Evolutionary conservation across 371 early-diverging fungal species (phyloP).

Genomic region (Zancudomyces culisetae): DNA sequence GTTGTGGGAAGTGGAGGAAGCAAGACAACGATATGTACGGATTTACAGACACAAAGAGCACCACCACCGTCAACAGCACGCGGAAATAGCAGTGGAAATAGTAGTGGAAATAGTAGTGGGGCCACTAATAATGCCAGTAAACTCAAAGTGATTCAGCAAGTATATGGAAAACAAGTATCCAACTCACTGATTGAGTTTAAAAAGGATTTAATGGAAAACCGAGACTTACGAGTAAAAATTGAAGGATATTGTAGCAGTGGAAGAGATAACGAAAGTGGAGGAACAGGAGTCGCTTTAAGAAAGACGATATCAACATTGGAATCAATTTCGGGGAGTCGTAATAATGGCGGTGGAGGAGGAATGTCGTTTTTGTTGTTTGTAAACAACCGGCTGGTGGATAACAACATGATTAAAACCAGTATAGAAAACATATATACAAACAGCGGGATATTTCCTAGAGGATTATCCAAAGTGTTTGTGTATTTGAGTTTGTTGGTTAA

Average conservation of each 20-base stretch:
- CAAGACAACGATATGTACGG: slow-evolving; percentile 16
- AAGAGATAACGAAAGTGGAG: slow-evolving; percentile 57
- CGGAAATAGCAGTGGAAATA: too few relatives aligned
- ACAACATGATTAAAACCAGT: slow-evolving; percentile 48
- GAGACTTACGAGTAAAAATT: background rate
- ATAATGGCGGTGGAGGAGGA: too few relatives aligned
- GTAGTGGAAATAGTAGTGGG: slow-evolving; percentile 36
- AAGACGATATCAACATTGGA: too few relatives aligned
- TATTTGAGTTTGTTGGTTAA: slow-evolving; percentile 71
- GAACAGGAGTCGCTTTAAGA: too few relatives aligned
- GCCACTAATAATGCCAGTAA: too few relatives aligned
- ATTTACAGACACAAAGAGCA: slow-evolving; percentile 15
- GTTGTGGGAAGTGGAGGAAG: slow-evolving; percentile 14
- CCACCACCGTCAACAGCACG: too few relatives aligned
- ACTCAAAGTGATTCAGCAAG: slow-evolving; percentile 53
- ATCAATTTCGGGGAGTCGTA: too few relatives aligned
- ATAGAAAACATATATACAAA: slow-evolving; percentile 61
- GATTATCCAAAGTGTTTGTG: slow-evolving; percentile 63
- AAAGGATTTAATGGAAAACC: background rate
- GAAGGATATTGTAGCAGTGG: slow-evolving; percentile 23
- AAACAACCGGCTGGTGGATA: slow-evolving; percentile 85
- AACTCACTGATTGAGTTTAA: slow-evolving; percentile 36
- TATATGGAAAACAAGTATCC: slow-evolving; percentile 58
- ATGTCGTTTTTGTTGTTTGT: slow-evolving; percentile 81
- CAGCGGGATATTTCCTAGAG: slow-evolving; percentile 69